Evolutionary conservation across 352 stramenopile species (phyloP).

Genomic region (Phytophthora megakarya): DNA sequence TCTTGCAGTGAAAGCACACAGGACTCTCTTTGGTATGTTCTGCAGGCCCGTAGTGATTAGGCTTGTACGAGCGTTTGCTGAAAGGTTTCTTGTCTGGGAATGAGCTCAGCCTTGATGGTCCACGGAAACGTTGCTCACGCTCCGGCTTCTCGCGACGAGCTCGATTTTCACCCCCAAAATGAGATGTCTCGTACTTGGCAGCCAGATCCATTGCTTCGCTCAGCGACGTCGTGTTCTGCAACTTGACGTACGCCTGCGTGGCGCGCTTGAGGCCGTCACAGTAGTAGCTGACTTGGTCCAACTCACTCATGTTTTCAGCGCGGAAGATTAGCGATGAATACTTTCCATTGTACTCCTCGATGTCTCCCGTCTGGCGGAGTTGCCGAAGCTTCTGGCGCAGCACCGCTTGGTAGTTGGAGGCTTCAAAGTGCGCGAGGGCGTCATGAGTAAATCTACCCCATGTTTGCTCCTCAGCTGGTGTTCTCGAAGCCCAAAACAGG

Average conservation of each 20-base stretch:
- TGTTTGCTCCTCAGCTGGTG: constrained; percentile 7
- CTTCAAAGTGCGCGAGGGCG: constrained; percentile 21
- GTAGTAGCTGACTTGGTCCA: constrained; percentile 17
- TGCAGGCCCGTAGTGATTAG: constrained; percentile 1
- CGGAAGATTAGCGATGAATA: no score
- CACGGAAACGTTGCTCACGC: constrained; percentile 2
- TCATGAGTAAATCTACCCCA: constrained; percentile 15
- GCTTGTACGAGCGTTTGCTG: constrained; percentile 13
- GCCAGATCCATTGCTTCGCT: constrained; percentile 18
- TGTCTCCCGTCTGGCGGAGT: no score
- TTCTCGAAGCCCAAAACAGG: constrained; percentile 19
- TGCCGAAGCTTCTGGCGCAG: constrained; percentile 18
- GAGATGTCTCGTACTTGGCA: constrained; percentile 19
- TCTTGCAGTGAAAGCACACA: constrained; percentile 19
- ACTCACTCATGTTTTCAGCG: constrained; percentile 6
- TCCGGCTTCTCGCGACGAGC: constrained; percentile 7
- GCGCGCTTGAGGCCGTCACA: constrained; percentile 12
- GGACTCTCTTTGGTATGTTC: constrained; percentile 10
- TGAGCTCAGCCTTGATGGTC: not conserved
- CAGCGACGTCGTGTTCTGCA: constrained; percentile 7
- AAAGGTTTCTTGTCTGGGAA: constrained; percentile 14
- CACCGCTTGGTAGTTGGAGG: constrained; percentile 25
- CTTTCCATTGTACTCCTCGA: no score
- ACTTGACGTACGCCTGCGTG: constrained; percentile 5
- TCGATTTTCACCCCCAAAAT: constrained; percentile 5